A percentile compares a stretch with the other conserved stretches of the same genome.
phyloP scores from a whole-genome alignment of 1,284 basidiomycete species.

The Cryptococcus sp. region DNA sequence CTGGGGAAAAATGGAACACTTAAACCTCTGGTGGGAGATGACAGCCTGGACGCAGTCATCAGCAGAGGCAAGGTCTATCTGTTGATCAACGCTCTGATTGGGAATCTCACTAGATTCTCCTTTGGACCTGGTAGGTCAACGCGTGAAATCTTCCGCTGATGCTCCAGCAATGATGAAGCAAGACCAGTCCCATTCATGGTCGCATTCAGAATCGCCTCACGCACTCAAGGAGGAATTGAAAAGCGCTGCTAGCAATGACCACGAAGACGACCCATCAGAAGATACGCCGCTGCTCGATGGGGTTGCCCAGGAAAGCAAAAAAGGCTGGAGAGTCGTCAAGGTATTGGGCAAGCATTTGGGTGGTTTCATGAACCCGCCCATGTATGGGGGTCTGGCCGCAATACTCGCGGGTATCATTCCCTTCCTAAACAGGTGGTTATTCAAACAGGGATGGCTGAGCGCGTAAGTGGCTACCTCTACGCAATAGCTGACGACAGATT shows the following conservation, averaged over 20 bases:
- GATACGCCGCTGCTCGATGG: slow-evolving; percentile 21
- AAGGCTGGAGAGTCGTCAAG: slow-evolving; percentile 16
- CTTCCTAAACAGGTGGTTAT: slow-evolving; percentile 37
- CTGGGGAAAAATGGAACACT: slow-evolving; percentile 43
- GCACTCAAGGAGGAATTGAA: slow-evolving; percentile 14
- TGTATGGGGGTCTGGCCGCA: slow-evolving; percentile 44
- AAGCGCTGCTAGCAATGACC: slow-evolving; percentile 19
- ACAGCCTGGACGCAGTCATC: slow-evolving; percentile 30
- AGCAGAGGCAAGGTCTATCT: slow-evolving; percentile 42
- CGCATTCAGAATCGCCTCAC: slow-evolving; percentile 29
- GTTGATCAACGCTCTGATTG: slow-evolving; percentile 45
- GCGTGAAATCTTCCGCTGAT: slow-evolving; percentile 4
- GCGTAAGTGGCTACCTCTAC: slow-evolving; percentile 20
- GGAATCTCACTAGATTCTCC: slow-evolving; percentile 37
- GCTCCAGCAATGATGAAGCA: slow-evolving; percentile 22
- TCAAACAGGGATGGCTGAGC: slow-evolving; percentile 28
- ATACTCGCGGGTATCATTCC: slow-evolving; percentile 43
- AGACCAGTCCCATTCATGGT: slow-evolving; percentile 20
- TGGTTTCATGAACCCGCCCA: slow-evolving; percentile 39
- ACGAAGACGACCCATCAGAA: slow-evolving; percentile 26
- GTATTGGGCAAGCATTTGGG: slow-evolving; percentile 15
- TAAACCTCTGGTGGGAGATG: slow-evolving; percentile 33
- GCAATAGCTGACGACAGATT: slow-evolving; percentile 17
- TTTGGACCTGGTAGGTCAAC: slow-evolving; percentile 27
- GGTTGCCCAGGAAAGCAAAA: slow-evolving; percentile 21